Conservation (phyloP, 345 rosid genomes). For the Populus davidiana region DNA sequence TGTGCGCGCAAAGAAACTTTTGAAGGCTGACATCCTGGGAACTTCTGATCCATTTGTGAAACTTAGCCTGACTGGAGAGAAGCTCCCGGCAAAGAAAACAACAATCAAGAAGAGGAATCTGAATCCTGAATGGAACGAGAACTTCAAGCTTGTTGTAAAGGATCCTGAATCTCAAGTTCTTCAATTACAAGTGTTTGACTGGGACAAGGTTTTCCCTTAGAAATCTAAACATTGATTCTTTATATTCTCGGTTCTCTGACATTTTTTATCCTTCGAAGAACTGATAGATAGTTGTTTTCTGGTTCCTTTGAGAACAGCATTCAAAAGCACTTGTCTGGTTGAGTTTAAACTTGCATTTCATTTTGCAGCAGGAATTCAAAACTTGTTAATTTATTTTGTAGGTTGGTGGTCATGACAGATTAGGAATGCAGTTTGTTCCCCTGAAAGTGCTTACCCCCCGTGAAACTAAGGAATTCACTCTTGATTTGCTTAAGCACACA, state of each 20-base stretch:
- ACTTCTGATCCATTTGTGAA: conserved; percentile 72
- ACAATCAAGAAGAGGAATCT: conserved; percentile 66
- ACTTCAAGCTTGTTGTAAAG: conserved; percentile 63
- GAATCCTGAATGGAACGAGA: conserved; percentile 81
- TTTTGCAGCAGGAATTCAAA: background rate
- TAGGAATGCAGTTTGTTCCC: conserved; percentile 73
- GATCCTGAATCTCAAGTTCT: conserved; percentile 64
- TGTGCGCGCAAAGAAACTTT: conserved; percentile 55
- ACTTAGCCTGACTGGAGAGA: conserved; percentile 60
- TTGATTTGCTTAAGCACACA: conserved; percentile 65
- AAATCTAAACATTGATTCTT: background rate
- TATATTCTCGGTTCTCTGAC: too few species aligned
- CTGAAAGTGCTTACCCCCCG: conserved; percentile 44
- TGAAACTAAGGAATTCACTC: conserved; percentile 48
- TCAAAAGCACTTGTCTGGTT: background rate
- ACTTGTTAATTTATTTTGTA: conserved; percentile 16
- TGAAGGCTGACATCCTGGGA: conserved; percentile 65
- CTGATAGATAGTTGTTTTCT: background rate
- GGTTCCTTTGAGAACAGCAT: background rate
- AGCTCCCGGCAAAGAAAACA: conserved; percentile 63
- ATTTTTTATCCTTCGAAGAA: background rate
- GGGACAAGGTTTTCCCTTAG: conserved; percentile 63
- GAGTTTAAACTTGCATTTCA: conserved; percentile 5
- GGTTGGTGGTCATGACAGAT: conserved; percentile 72
- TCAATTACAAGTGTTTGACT: conserved; percentile 63